These are phyloP conservation scores for Cercospora citrullina DNA, from an alignment of 2,329 filamentous ascomycete genomes.

Conservation along the genomic window DNA sequence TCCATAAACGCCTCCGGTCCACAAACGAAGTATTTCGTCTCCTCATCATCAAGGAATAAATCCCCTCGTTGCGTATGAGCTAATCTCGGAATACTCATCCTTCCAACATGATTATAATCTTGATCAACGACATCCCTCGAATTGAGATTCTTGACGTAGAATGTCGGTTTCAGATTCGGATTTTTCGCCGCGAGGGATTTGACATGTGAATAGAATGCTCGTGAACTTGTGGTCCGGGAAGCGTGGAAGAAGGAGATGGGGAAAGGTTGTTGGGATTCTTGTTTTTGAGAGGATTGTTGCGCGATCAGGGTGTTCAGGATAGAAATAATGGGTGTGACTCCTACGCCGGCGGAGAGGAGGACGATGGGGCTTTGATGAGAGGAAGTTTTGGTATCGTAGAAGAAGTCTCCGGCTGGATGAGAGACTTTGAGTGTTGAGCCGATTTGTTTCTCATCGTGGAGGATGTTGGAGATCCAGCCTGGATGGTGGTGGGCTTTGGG, in stretches of 20 bases:
- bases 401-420: slow-evolving; percentile 64
- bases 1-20: slow-evolving; percentile 71
- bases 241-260: slow-evolving; percentile 64
- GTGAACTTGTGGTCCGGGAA: slow-evolving; percentile 51
- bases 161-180: slow-evolving; percentile 53
- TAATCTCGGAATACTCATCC: slow-evolving; percentile 54
- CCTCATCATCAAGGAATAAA: slow-evolving; percentile 57
- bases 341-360: slow-evolving; percentile 67
- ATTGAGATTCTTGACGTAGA: slow-evolving; percentile 59
- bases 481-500: slow-evolving; percentile 53
- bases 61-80: slow-evolving; percentile 48
- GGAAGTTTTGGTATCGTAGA: slow-evolving; percentile 53
- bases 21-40: slow-evolving; percentile 69
- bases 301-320: slow-evolving; percentile 61
- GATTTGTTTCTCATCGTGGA: slow-evolving; percentile 62
- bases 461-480: slow-evolving; percentile 68
- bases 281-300: background rate
- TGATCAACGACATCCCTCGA: slow-evolving; percentile 51
- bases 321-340: slow-evolving; percentile 64
- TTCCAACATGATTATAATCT: slow-evolving; percentile 61
- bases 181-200: slow-evolving; percentile 46
- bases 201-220: slow-evolving; percentile 59
- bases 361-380: slow-evolving; percentile 56
- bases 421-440: slow-evolving; percentile 66
- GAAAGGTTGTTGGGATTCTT: background rate